A percentile compares a stretch with the other conserved stretches of the same genome.
These are phyloP conservation scores for Clonostachys solani DNA, from an alignment of 2,329 filamentous ascomycete species.

Conservation along the genomic window DNA sequence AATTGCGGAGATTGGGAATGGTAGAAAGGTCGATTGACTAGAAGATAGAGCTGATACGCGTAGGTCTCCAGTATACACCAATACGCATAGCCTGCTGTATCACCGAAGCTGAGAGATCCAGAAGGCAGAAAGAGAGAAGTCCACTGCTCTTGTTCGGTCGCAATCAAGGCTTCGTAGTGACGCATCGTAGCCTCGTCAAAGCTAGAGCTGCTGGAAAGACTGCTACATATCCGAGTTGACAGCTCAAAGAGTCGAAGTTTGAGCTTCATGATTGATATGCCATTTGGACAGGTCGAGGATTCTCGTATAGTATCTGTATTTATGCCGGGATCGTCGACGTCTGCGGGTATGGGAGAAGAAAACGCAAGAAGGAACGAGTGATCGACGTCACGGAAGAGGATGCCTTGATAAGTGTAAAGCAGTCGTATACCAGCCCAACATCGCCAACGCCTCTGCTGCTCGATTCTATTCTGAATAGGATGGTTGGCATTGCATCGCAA, in stretches of 20 bases:
- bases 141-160: constrained; percentile 7
- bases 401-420: constrained; percentile 7
- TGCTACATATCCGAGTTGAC: constrained; percentile 4
- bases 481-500: constrained; percentile 6
- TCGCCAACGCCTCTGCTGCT: constrained; percentile 7
- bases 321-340: constrained; percentile 6
- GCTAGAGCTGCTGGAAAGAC: constrained; percentile 1
- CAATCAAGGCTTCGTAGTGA: neutral
- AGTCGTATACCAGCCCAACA: constrained; percentile 11
- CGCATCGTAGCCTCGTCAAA: neutral
- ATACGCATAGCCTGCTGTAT: constrained; percentile 8
- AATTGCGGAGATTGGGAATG: neutral
- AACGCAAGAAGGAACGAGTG: constrained; percentile 5
- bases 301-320: constrained; percentile 1
- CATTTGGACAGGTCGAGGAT: neutral
- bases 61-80: constrained; percentile 10
- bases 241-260: constrained; percentile 7
- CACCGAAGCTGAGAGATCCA: constrained; percentile 6
- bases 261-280: constrained; percentile 8
- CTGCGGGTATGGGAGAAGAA: constrained; percentile 3
- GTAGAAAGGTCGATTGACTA: constrained; percentile 8
- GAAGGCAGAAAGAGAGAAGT: constrained; percentile 5
- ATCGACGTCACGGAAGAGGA: constrained; percentile 9
- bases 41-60: constrained; percentile 11
- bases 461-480: neutral